These are phyloP conservation scores for Coccomyxa sp. DNA, from an alignment of 139 green algal genomes.

Conservation along the genomic window DNA sequence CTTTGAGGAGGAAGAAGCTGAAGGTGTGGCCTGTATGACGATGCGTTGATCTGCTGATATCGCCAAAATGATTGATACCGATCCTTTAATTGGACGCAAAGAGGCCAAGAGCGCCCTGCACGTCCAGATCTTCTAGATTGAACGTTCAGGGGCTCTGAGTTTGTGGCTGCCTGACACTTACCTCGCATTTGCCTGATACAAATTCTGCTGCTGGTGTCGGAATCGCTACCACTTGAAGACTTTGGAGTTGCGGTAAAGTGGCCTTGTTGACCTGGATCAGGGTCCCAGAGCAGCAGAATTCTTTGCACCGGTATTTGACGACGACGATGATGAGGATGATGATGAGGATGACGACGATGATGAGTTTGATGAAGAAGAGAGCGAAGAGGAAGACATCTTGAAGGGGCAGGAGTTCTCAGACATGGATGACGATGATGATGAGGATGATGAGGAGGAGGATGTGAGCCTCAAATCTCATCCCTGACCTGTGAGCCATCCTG, in stretches of 20 bases:
- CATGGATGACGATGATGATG: conserved; percentile 2
- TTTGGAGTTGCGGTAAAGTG: too few species aligned
- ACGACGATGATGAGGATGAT: conserved; percentile 2
- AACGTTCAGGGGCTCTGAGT: too few species aligned
- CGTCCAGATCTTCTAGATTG: too few species aligned
- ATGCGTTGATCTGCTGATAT: too few species aligned
- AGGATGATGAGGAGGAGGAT: conserved; percentile 1
- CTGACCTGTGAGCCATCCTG: not conserved
- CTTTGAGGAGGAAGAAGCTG: not conserved
- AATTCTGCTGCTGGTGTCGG: too few species aligned
- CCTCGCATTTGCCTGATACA: too few species aligned
- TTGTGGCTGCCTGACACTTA: too few species aligned
- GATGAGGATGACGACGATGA: conserved; percentile 9
- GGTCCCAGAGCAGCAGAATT: not conserved
- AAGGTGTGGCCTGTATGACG: not conserved
- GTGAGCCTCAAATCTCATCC: not conserved
- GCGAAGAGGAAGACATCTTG: not conserved
- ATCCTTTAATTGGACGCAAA: too few species aligned
- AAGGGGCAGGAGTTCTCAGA: not conserved
- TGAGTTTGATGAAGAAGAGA: not conserved
- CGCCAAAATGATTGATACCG: too few species aligned
- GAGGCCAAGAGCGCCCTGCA: too few species aligned
- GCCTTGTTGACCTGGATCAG: too few species aligned
- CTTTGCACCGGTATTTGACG: not conserved
- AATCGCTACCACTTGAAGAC: too few species aligned